A percentile compares a stretch with the other conserved stretches of the same genome.
These are phyloP conservation scores for Camelina hispida DNA, from an alignment of 345 rosid species.

Conservation along the genomic window DNA sequence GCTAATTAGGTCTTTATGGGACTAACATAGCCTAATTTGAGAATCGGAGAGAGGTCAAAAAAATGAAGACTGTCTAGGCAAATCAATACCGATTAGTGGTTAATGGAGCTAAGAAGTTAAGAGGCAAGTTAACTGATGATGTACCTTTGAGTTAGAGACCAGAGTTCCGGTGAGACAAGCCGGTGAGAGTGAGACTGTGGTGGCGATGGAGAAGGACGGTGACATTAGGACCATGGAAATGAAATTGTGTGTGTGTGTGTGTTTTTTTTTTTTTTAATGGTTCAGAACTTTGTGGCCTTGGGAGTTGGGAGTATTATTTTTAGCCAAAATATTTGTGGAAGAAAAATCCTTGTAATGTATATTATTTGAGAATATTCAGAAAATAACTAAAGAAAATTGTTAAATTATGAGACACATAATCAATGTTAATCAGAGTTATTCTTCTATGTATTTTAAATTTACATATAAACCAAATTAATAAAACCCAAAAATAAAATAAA, in stretches of 20 bases:
- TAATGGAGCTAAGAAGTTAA: not conserved
- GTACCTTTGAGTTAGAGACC: conserved; percentile 28
- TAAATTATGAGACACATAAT: no score
- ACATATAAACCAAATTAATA: no score
- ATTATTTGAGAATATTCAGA: no score
- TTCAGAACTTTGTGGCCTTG: not conserved
- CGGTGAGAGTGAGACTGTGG: conserved; percentile 43
- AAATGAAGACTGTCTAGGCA: not conserved
- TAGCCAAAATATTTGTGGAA: no score
- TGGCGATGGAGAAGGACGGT: conserved; percentile 36
- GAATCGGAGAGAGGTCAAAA: not conserved
- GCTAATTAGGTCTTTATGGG: not conserved
- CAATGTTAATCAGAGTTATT: no score
- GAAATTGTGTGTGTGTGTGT: conserved; percentile 7
- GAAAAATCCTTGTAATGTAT: no score
- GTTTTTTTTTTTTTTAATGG: not conserved
- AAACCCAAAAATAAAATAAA: no score
- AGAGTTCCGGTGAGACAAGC: conserved; percentile 33
- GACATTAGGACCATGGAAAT: conserved; percentile 36
- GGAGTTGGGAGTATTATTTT: no score
- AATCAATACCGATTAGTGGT: no score
- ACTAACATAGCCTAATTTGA: not conserved
- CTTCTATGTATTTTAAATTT: no score
- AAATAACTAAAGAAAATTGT: no score
- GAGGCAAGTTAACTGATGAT: not conserved